Evolutionary conservation across 2,329 filamentous ascomycete genomes (phyloP).

Genomic region (Colletotrichum phormii): DNA sequence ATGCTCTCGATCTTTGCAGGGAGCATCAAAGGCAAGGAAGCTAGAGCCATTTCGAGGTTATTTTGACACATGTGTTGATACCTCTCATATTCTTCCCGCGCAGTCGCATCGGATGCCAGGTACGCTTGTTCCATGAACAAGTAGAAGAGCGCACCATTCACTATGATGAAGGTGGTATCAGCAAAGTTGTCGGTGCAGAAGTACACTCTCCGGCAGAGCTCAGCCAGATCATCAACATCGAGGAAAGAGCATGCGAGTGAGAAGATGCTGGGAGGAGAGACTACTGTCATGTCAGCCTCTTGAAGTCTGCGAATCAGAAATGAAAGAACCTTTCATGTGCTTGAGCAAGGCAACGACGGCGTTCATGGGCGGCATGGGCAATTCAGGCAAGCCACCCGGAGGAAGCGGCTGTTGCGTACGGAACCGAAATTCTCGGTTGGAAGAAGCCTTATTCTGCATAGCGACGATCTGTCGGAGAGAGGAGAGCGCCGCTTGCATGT

Average conservation of each 20-base stretch:
- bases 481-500: constrained; percentile 64
- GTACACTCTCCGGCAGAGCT: constrained; percentile 62
- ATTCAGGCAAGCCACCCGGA: constrained; percentile 58
- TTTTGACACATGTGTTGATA: constrained; percentile 56
- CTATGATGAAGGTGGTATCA: constrained; percentile 62
- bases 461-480: constrained; percentile 64
- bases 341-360: constrained; percentile 62
- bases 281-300: constrained; percentile 42
- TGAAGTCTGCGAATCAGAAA: not conserved
- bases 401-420: constrained; percentile 58
- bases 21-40: constrained; percentile 66
- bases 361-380: constrained; percentile 66
- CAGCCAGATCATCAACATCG: constrained; percentile 61
- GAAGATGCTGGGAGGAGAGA: constrained; percentile 60
- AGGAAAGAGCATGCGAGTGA: constrained; percentile 62
- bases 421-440: constrained; percentile 57
- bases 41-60: constrained; percentile 62
- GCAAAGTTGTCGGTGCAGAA: constrained; percentile 64
- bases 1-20: constrained; percentile 66
- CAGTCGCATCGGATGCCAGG: constrained; percentile 46
- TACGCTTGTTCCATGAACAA: constrained; percentile 60
- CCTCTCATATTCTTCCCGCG: constrained; percentile 49
- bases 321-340: constrained; percentile 51
- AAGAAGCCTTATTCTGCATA: constrained; percentile 58
- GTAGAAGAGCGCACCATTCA: constrained; percentile 62